Evolutionary conservation across 805 yeast species (phyloP).

Genomic region (Saturnispora quitensis): DNA sequence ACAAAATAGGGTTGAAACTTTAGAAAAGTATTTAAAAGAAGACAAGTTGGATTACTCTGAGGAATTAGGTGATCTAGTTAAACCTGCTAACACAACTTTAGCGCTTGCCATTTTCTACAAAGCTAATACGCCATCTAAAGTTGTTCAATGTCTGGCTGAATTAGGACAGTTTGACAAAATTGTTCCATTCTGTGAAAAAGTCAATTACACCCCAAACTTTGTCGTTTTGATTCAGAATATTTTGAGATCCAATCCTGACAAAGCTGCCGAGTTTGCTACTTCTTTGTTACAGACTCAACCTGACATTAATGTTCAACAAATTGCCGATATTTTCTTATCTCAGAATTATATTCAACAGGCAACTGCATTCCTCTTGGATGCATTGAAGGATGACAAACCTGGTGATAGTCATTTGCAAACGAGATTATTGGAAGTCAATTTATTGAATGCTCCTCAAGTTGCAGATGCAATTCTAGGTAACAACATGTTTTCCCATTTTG

Average conservation of each 20-base stretch:
- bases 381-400: constrained; percentile 86
- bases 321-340: constrained; percentile 89
- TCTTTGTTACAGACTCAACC: constrained; percentile 60
- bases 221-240: constrained; percentile 83
- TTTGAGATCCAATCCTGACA: constrained; percentile 90
- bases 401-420: constrained; percentile 96
- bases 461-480: constrained; percentile 98
- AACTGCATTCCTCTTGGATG: constrained; percentile 92
- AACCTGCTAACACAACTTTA: constrained; percentile 74
- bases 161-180: constrained; percentile 95
- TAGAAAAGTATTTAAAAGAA: constrained; percentile 95
- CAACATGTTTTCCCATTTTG: constrained; percentile 91
- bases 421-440: constrained; percentile 82
- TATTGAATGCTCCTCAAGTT: constrained; percentile 96
- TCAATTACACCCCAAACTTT: constrained; percentile 81
- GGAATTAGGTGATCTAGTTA: constrained; percentile 93
- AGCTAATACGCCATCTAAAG: constrained; percentile 77
- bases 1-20: constrained; percentile 86
- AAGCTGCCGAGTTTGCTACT: constrained; percentile 94
- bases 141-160: constrained; percentile 86
- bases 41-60: constrained; percentile 93
- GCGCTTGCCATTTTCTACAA: constrained; percentile 88
- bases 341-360: constrained; percentile 96
- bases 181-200: constrained; percentile 86
- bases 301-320: constrained; percentile 69